phyloP scores from a whole-genome alignment of 1,139 yeast species.

The Zygosaccharomyces sapae region DNA sequence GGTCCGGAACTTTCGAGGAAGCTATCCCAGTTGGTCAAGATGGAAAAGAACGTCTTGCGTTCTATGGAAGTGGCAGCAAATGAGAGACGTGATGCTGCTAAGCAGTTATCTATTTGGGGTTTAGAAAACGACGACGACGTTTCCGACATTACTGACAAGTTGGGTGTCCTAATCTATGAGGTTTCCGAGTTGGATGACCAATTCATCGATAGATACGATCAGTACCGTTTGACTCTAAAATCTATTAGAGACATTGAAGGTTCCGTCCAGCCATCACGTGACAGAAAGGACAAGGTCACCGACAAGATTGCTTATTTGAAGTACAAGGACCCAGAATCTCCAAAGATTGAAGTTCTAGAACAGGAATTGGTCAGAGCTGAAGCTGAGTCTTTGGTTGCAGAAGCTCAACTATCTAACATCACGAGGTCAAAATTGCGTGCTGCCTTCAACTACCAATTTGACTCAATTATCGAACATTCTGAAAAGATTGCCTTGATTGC shows the following conservation, averaged over 20 bases:
- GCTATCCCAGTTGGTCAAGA: constrained; percentile 83
- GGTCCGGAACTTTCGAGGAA: constrained; percentile 95
- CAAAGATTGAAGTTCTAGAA: constrained; percentile 90
- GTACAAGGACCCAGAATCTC: constrained; percentile 97
- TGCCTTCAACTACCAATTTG: constrained; percentile 95
- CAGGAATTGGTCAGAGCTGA: constrained; percentile 98
- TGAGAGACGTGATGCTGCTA: constrained; percentile 95
- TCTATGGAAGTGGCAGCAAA: constrained; percentile 88
- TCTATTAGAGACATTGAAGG: constrained; percentile 94
- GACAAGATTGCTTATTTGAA: constrained; percentile 97
- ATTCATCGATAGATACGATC: constrained; percentile 95
- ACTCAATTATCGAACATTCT: constrained; percentile 91
- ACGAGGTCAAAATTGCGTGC: constrained; percentile 97
- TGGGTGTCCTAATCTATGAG: constrained; percentile 93
- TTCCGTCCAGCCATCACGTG: constrained; percentile 96
- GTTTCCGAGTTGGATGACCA: constrained; percentile 98
- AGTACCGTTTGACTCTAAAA: constrained; percentile 93
- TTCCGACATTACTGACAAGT: constrained; percentile 92
- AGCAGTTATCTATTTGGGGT: constrained; percentile 95
- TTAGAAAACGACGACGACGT: constrained; percentile 97
- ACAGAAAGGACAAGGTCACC: constrained; percentile 94
- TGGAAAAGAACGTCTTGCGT: constrained; percentile 95
- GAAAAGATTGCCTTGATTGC: constrained; percentile 96
- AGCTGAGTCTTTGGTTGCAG: constrained; percentile 98
- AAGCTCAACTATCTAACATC: constrained; percentile 96